Evolutionary conservation across 805 yeast species (phyloP).

Genomic region (Priceomyces carsonii): DNA sequence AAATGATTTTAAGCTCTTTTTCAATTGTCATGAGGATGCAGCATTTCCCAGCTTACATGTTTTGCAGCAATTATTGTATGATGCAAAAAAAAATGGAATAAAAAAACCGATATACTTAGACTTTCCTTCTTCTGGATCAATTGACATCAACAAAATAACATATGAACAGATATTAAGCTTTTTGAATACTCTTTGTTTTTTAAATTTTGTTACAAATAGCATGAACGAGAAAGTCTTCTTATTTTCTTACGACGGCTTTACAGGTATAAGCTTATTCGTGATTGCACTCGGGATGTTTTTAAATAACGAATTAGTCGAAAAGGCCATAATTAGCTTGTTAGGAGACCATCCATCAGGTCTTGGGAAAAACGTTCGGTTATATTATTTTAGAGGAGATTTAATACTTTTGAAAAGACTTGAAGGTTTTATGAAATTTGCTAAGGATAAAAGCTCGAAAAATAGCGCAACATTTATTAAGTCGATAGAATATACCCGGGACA

Average conservation of each 20-base stretch:
- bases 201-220: constrained; percentile 19
- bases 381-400: constrained; percentile 30
- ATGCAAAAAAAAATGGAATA: neutral
- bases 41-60: constrained; percentile 46
- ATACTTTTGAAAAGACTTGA: constrained; percentile 30
- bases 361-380: constrained; percentile 20
- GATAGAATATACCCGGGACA: neutral
- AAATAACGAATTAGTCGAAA: constrained; percentile 16
- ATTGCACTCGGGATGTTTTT: constrained; percentile 14
- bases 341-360: constrained; percentile 1
- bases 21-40: constrained; percentile 61
- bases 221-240: constrained; percentile 25
- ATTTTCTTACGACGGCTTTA: constrained; percentile 39
- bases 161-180: constrained; percentile 25
- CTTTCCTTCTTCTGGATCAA: constrained; percentile 33
- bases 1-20: constrained; percentile 49
- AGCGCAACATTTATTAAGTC: neutral
- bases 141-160: constrained; percentile 19
- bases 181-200: constrained; percentile 30
- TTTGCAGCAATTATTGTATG: constrained; percentile 19
- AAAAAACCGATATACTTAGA: constrained; percentile 22
- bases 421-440: constrained; percentile 22
- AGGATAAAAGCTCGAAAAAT: neutral
- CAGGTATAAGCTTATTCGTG: constrained; percentile 31
- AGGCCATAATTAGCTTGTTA: constrained; percentile 20